Evolutionary conservation across 2,329 filamentous ascomycete species (phyloP), one percentile per base, ranked within the genome.

Genomic region (Aspergillus intermedius): DNA sequence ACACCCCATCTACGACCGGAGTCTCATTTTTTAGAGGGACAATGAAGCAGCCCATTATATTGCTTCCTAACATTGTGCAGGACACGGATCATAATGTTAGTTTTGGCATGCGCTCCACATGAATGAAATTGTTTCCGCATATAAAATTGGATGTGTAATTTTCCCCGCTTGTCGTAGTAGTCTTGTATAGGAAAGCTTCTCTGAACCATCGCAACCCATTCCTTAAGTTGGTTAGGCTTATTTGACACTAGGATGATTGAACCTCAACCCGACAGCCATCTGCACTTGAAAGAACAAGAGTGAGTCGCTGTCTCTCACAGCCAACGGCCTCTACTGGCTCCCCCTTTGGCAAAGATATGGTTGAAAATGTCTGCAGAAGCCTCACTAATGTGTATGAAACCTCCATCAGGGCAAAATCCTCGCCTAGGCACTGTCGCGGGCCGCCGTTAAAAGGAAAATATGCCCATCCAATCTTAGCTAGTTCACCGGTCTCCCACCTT

Each of bases 391-490:
- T 59, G 40, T 64, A 67, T 5, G 53, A 55, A 13, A 56, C 50
- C 42, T 58, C 50, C 17, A 51, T 55, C 8, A 48, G 25, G 6
- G 56, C 57, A 2, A 58, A 57, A n/a, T 59, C 54, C 25, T 58
- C 53, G 19, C 55, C 15, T 52, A 66, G 49, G 43, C 63, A 64
- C 19, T 59, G 54, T 7, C 62, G 46, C 4, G 60, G 61, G 1
- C 63, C 63, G 9, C 60, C 58, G 43, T 55, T 62, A 46, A 67
- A 67, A 1, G 64, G 63, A 19, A 65, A 50, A 49, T 59, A 66
- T 17, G 50, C 58, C 60, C 60, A 67, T 10, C 57, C 52, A 44
- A 61, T 55, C 4, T 57, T 50, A 25, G 47, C 39, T 7, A 57
- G 53, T 12, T 53, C 52, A 5, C 37, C 45, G 8, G 44, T 48